Conservation (phyloP, 108 stramenopile genomes). For the Cylindrotheca closterium region DNA sequence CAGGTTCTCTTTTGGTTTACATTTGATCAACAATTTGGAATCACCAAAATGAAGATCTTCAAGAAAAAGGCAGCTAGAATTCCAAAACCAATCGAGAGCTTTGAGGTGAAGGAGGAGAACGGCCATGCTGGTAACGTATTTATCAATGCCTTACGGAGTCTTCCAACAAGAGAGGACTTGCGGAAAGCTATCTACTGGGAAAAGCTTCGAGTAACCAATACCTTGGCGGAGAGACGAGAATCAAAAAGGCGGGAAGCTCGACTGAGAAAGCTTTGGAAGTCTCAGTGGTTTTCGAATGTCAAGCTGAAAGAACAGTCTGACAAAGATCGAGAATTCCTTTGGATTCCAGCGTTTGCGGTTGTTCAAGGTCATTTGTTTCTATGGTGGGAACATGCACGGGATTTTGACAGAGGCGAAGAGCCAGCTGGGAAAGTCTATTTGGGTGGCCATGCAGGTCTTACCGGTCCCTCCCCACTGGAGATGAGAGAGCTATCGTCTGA, state of each 20-base stretch:
- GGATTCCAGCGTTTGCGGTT: conserved; percentile 64
- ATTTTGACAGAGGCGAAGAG: conserved; percentile 81
- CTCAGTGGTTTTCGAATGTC: conserved; percentile 52
- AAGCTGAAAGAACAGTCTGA: conserved; percentile 7
- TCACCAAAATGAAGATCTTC: no score
- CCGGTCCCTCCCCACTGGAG: conserved; percentile 76
- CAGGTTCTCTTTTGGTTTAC: no score
- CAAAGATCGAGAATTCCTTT: conserved; percentile 26
- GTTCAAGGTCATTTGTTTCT: conserved; percentile 82
- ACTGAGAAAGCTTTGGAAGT: conserved; percentile 69
- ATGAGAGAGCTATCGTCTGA: conserved; percentile 55
- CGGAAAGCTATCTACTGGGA: conserved; percentile 84
- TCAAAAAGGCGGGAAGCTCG: conserved; percentile 54
- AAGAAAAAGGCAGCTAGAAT: no score
- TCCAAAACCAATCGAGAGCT: no score
- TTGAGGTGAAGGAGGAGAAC: no score
- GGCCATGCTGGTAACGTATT: no score
- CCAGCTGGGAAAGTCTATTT: conserved; percentile 66
- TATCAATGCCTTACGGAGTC: conserved; percentile 60
- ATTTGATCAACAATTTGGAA: no score
- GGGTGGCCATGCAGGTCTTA: conserved; percentile 81
- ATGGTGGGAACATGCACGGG: conserved; percentile 73
- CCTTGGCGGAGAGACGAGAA: conserved; percentile 48
- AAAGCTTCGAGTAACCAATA: conserved; percentile 46
- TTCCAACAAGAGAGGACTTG: conserved; percentile 86